Base-by-base conservation (phyloP, 2,329 filamentous ascomycete genomes). In the Metarhizium guizhouense region DNA sequence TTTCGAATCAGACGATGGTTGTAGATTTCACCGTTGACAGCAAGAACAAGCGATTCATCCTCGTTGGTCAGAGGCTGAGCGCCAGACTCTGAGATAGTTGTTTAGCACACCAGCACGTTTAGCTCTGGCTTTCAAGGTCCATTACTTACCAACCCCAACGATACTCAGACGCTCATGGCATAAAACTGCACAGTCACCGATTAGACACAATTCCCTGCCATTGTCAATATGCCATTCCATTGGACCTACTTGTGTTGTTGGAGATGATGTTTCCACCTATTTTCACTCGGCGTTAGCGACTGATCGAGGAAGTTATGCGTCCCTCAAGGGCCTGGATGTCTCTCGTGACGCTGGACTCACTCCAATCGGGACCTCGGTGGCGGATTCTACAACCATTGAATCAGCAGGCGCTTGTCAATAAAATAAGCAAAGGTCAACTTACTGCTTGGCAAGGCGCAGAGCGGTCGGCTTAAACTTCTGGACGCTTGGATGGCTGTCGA, bases 1-100 rank as follows among this genome's bases (percentile, higher is more conserved):
- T 96, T 97, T 70, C 94, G 87, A 68, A 99, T 81, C 67, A 96
- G 83, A 70, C 93, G 88, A 77, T 99, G 94, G 85, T 99, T 99
- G 82, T 99, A 99, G 72, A 99, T 99, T 73, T 99, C 94, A 75
- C 94, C 94, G 74, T 99, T 99, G 83, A 97, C 94, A 62, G 94
- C 93, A 59, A 99, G 84, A 61, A 93, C 86, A 66, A 99, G 86
- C 65, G 81, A 87, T 62, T 85, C 87, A 71, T 97, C 93, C 63
- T 90, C 85, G 78, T 91, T 97, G 79, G 93, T 87, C 62, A 99
- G 81, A 61, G 94, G 94, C 76, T 99, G 94, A 53, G 94, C 93
- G 70, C 94, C 94, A 67, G 89, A 93, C 72, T 97, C 93, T 93
- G 71, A 42, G 56, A 48, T 32, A 34, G 38, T 25, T 54, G 47